Evolutionary conservation across 257 asterid genomes (phyloP).

Genomic region (Solanum boliviense): DNA sequence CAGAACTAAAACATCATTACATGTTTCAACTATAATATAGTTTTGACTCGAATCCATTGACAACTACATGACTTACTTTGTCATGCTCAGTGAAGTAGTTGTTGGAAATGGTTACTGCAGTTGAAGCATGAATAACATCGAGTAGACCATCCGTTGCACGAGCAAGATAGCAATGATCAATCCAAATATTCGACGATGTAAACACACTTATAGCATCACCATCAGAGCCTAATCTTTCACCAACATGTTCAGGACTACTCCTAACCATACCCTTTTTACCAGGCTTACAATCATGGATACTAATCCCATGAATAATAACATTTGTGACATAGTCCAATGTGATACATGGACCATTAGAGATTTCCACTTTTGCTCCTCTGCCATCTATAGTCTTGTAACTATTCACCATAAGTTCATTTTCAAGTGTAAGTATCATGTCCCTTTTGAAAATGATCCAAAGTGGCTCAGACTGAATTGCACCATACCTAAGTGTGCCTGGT

Average conservation of each 20-base stretch:
- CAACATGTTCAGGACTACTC: constrained; percentile 27
- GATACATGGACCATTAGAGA: constrained; percentile 47
- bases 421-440: constrained; percentile 33
- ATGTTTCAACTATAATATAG: neutral
- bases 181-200: constrained; percentile 34
- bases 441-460: constrained; percentile 44
- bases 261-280: constrained; percentile 33
- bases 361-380: constrained; percentile 39
- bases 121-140: constrained; percentile 51
- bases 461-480: constrained; percentile 32
- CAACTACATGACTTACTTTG: constrained; percentile 21
- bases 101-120: constrained; percentile 37
- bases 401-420: constrained; percentile 12
- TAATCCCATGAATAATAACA: constrained; percentile 53
- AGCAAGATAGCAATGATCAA: constrained; percentile 61
- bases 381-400: constrained; percentile 26
- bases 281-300: constrained; percentile 55
- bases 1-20: neutral
- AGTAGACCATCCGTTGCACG: constrained; percentile 47
- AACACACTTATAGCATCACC: constrained; percentile 42
- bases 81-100: constrained; percentile 57
- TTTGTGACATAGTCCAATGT: constrained; percentile 30
- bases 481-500: constrained; percentile 44
- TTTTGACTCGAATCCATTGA: neutral
- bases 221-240: constrained; percentile 32